Evolutionary conservation across 2,329 filamentous ascomycete genomes (phyloP), one percentile per base, ranked within the genome.

Genomic region (Rhinocladiella similis): DNA sequence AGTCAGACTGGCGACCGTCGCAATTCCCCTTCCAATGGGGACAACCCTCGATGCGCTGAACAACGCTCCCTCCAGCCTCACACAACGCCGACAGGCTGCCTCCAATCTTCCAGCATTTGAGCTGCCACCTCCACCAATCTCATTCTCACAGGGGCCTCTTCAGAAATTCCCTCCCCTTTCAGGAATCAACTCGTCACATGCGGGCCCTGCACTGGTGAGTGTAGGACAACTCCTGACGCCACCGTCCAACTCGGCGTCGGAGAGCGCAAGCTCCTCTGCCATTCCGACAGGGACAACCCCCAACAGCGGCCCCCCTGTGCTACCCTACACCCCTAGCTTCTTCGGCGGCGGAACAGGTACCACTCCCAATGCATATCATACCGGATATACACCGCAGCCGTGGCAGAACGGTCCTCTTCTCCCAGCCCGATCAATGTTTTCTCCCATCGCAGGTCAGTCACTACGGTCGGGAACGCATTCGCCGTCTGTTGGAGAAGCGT

Each of bases 91-190:
- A 72, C 83, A 85, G 68, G 87, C 87, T 68, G 84, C 87, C 60
- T 83, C 83, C 56, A 82, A 82, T 65, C 80, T 91, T 60, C 87
- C 87, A 56, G 81, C 75, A 64, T 89, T 90, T 69, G 84, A 88
- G 68, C 81, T 90, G 49, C 83, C 84, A 62, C 84, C 86, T 2
- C 52, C 73, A 70, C 1, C 67, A 72, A 62, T 19, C 38, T n/a
- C 38, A 19, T 59, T 76, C 70, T 71, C 67, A 71, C 70, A 74
- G 66, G 73, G 70, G 71, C 73, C 73, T 47, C 67, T 73, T 20
- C 71, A 81, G 65, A 84, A 83, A 69, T 82, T 80, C 66, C 72
- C 77, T 36, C 69, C 70, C 47, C 59, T 66, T 39, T 63, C 58
- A 42, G 64, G 62, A 55, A 73, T 74, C 66, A 45, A 53, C n/a